Conservation (phyloP, 345 rosid genomes). For the Lumnitzera racemosa region DNA sequence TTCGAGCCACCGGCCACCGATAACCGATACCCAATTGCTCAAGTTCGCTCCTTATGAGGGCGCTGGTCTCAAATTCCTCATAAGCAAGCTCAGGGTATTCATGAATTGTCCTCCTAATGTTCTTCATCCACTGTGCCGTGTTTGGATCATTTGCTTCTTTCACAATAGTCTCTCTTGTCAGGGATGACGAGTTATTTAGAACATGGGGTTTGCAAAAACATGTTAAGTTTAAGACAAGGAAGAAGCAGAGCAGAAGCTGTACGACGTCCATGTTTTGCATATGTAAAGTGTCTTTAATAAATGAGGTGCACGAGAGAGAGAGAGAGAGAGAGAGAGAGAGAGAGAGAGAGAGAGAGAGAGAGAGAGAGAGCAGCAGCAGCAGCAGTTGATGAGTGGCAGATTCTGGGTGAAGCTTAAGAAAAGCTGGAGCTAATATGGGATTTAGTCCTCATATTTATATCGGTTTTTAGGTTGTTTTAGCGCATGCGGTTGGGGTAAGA, state of each 20-base stretch:
- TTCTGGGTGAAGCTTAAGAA: no score
- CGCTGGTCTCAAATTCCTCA: constrained; percentile 52
- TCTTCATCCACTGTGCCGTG: constrained; percentile 37
- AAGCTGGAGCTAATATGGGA: no score
- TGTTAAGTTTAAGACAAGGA: background rate
- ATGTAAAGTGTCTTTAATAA: no score
- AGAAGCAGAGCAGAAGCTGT: background rate
- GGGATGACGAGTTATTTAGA: background rate
- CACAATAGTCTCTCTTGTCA: constrained; percentile 15
- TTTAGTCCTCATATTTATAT: no score
- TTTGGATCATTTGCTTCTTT: constrained; percentile 24
- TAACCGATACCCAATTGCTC: constrained; percentile 47
- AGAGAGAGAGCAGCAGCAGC: no score
- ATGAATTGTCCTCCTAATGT: constrained; percentile 43
- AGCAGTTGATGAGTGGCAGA: no score
- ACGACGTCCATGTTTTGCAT: no score
- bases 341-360: no score
- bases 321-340: no score
- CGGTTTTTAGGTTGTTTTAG: no score
- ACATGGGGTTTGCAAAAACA: background rate
- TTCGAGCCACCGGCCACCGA: constrained; percentile 47
- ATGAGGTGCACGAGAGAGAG: no score
- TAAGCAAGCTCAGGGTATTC: constrained; percentile 54
- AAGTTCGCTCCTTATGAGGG: constrained; percentile 39
- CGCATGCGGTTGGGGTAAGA: no score